Conservation (phyloP, 225 moss, liverwort and hornwort genomes). For the Sphagnum contortum region DNA sequence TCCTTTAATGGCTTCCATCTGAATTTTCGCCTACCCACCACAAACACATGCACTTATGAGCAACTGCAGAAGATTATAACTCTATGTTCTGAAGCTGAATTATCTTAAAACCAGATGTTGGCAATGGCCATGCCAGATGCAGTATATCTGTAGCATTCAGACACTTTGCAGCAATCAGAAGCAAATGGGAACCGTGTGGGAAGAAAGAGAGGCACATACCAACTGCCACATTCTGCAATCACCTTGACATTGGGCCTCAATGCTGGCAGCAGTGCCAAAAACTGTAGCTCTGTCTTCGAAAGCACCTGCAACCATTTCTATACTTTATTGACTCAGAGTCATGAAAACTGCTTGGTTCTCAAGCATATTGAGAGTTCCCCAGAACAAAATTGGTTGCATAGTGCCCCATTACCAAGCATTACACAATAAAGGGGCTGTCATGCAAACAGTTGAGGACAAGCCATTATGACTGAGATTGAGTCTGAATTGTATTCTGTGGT, state of each 20-base stretch:
- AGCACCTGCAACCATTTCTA: conserved; percentile 44
- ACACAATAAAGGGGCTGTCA: neutral
- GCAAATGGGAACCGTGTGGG: too few species aligned
- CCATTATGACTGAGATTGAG: neutral
- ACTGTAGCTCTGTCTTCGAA: conserved; percentile 85
- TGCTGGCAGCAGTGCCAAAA: conserved; percentile 70
- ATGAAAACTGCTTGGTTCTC: neutral
- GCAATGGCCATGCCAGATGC: neutral
- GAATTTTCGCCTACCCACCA: conserved; percentile 49
- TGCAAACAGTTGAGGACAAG: neutral
- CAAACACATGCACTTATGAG: neutral
- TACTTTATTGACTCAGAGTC: neutral
- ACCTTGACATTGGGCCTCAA: conserved; percentile 79
- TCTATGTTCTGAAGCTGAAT: neutral
- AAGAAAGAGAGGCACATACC: conserved; percentile 25
- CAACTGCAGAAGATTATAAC: neutral
- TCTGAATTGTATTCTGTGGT: neutral
- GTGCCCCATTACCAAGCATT: neutral
- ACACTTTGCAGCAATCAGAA: neutral
- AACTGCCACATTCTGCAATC: conserved; percentile 87
- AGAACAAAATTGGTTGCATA: neutral
- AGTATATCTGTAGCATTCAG: neutral
- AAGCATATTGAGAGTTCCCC: neutral
- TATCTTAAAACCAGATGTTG: neutral
- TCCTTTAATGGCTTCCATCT: conserved; percentile 88